A percentile compares a stretch with the other conserved stretches of the same genome.
These are phyloP conservation scores for Pelargonium myrrhifolium DNA, from an alignment of 441 rosid species.

Conservation along the genomic window DNA sequence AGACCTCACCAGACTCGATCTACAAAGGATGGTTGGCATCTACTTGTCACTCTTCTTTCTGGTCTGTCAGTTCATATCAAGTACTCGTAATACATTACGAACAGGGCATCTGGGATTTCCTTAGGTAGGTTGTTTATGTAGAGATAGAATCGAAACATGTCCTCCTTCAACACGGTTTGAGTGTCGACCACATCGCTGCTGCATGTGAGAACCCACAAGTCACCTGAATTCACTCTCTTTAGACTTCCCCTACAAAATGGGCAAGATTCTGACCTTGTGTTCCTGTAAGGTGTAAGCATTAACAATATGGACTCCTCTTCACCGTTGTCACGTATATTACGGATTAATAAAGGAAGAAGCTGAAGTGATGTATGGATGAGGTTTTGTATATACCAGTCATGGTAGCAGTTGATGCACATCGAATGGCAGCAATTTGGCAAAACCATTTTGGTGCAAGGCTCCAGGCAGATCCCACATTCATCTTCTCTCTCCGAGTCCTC, in stretches of 20 bases:
- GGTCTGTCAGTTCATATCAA: conserved; percentile 15
- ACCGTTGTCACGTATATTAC: too few species aligned
- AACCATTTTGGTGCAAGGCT: conserved; percentile 31
- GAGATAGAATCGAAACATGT: conserved; percentile 29
- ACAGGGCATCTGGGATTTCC: conserved; percentile 28
- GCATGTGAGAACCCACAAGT: conserved; percentile 34
- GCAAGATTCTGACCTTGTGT: conserved; percentile 29
- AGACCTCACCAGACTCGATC: conserved; percentile 17
- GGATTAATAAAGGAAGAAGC: neutral
- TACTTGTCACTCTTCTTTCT: conserved; percentile 12
- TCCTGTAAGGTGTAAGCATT: conserved; percentile 21
- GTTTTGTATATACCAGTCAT: conserved; percentile 23
- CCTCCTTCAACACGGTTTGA: conserved; percentile 27
- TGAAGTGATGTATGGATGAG: too few species aligned
- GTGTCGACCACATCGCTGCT: conserved; percentile 25
- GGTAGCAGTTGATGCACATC: conserved; percentile 39
- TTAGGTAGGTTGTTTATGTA: conserved; percentile 27
- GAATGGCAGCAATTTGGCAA: conserved; percentile 37
- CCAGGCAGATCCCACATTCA: conserved; percentile 42
- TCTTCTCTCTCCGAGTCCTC: conserved; percentile 30
- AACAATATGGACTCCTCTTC: neutral
- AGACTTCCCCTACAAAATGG: conserved; percentile 35
- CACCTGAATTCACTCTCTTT: conserved; percentile 31
- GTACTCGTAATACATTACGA: conserved; percentile 31
- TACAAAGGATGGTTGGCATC: conserved; percentile 11